A percentile compares a stretch with the other conserved stretches of the same genome.
Conservation (phyloP, 2,329 filamentous ascomycete genomes). For the Tolypocladium inflatum region DNA sequence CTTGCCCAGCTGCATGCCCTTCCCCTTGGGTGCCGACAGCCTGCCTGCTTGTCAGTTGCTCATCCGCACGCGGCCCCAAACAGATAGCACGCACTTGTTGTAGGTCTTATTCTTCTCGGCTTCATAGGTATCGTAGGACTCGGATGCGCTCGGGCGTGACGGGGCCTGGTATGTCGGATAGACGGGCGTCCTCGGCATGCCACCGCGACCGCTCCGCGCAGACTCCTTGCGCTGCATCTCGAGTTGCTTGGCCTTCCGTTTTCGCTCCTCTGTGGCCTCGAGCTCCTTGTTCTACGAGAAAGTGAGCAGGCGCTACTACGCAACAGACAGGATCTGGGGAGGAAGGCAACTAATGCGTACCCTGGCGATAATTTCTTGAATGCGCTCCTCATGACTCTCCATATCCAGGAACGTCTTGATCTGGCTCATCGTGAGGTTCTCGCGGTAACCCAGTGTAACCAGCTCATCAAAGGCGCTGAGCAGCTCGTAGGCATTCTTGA, state of each 20-base stretch:
- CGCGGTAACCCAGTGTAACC: conserved; percentile 88
- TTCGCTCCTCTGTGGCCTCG: conserved; percentile 95
- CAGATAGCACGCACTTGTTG: conserved; percentile 52
- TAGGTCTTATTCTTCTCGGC: conserved; percentile 93
- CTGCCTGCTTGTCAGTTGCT: neutral
- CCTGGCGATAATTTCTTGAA: conserved; percentile 93
- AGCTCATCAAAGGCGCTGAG: conserved; percentile 96
- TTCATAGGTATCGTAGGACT: conserved; percentile 89
- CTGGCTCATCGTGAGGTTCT: conserved; percentile 92
- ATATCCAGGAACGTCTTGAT: conserved; percentile 99
- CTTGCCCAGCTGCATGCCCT: conserved; percentile 98
- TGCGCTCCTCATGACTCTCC: conserved; percentile 98
- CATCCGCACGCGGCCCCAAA: neutral
- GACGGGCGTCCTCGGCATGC: conserved; percentile 62
- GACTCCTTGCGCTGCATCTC: conserved; percentile 98
- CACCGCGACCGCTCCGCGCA: conserved; percentile 60
- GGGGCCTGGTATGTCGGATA: conserved; percentile 88
- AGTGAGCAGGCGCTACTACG: conserved; percentile 11
- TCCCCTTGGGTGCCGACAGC: conserved; percentile 65
- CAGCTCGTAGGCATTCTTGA: conserved; percentile 90
- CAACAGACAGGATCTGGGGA: neutral
- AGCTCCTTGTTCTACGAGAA: conserved; percentile 82
- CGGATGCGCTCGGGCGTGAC: conserved; percentile 60
- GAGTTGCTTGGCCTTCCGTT: conserved; percentile 95
- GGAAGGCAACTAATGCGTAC: conserved; percentile 34